phyloP scores from a whole-genome alignment of 768 basidiomycete genomes.

The Heimioporus sp. region DNA sequence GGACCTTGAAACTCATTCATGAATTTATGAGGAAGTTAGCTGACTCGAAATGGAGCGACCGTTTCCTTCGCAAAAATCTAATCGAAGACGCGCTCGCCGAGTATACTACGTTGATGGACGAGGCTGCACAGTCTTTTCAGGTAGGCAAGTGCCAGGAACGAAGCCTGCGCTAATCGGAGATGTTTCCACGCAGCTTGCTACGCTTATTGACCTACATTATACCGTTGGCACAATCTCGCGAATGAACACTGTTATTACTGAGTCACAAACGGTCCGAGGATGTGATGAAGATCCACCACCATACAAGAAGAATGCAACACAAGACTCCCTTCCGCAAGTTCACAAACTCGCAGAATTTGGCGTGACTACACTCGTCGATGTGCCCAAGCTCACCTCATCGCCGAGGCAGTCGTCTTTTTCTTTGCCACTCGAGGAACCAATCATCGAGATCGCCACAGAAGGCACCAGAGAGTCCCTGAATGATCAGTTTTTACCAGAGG shows the following conservation, averaged over 20 bases:
- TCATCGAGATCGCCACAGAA: constrained; percentile 20
- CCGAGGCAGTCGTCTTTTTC: neutral
- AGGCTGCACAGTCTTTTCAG: constrained; percentile 48
- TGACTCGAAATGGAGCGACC: constrained; percentile 39
- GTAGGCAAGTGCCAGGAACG: constrained; percentile 16
- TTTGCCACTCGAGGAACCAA: constrained; percentile 1
- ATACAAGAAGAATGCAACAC: constrained; percentile 10
- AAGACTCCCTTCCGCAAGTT: neutral
- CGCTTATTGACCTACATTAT: constrained; percentile 47
- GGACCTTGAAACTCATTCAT: constrained; percentile 38
- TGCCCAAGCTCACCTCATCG: neutral
- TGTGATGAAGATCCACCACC: constrained; percentile 17
- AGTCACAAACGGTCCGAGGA: neutral
- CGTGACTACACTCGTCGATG: neutral
- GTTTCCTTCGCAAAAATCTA: constrained; percentile 38
- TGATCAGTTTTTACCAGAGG: constrained; percentile 23
- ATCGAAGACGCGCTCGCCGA: constrained; percentile 40
- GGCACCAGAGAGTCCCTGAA: constrained; percentile 12
- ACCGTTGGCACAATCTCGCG: constrained; percentile 28
- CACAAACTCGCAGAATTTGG: neutral
- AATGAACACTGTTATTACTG: neutral
- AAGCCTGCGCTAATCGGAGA: neutral
- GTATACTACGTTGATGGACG: constrained; percentile 36
- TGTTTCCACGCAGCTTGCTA: constrained; percentile 35
- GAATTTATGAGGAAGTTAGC: constrained; percentile 40